Evolutionary conservation across 2,329 filamentous ascomycete genomes (phyloP).

Genomic region (Penicillium sp.): DNA sequence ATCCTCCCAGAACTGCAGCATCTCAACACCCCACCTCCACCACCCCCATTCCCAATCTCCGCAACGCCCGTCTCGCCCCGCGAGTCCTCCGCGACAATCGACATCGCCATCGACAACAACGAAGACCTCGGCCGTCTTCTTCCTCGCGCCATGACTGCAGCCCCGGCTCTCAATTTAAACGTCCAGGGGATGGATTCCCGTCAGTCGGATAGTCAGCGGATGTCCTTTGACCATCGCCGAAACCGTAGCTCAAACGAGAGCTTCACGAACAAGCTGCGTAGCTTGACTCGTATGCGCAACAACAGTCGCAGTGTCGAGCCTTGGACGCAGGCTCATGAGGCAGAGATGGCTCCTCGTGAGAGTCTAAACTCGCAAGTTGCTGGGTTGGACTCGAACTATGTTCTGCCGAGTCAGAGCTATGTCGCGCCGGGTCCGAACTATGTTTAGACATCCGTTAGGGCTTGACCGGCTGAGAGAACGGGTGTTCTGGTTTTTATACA

Average conservation of each 20-base stretch:
- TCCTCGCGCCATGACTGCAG: constrained; percentile 38
- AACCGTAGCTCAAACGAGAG: constrained; percentile 58
- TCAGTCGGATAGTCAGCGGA: constrained; percentile 35
- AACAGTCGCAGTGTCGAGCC: constrained; percentile 48
- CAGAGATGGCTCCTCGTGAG: constrained; percentile 26
- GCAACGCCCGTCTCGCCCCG: constrained; percentile 28
- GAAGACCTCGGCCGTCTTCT: constrained; percentile 35
- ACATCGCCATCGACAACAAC: constrained; percentile 44
- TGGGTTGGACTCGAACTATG: constrained; percentile 12
- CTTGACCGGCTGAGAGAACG: not conserved
- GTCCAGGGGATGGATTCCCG: constrained; percentile 17
- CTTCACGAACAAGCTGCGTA: constrained; percentile 53
- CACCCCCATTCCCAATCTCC: constrained; percentile 44
- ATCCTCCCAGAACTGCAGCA: too few relatives aligned
- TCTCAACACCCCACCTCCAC: constrained; percentile 54
- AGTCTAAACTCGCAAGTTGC: constrained; percentile 22
- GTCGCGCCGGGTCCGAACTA: constrained; percentile 4
- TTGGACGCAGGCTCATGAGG: constrained; percentile 20
- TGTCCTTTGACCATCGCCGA: constrained; percentile 50
- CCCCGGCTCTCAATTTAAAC: constrained; percentile 24
- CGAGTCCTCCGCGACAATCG: constrained; percentile 40
- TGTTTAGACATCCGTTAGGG: not conserved
- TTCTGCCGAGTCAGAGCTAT: constrained; percentile 15
- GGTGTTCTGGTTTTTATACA: not conserved
- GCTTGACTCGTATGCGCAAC: constrained; percentile 58